Conservation (phyloP, 768 basidiomycete species). For the Gymnopilus dilepis region DNA sequence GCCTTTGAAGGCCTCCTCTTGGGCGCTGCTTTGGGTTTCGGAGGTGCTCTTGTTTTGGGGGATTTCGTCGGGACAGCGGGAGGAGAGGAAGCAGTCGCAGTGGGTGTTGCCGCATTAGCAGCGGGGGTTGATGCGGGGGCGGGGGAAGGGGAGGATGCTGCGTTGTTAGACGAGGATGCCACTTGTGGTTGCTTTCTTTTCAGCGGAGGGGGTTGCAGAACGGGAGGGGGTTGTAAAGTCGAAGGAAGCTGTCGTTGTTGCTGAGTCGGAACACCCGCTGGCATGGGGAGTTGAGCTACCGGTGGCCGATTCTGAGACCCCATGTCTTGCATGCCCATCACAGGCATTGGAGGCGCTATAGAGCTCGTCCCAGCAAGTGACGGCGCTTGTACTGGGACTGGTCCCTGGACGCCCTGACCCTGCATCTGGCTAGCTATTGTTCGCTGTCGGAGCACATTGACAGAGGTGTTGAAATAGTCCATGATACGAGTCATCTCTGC, state of each 20-base stretch:
- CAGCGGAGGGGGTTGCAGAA: slow-evolving; percentile 27
- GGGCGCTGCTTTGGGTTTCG: slow-evolving; percentile 49
- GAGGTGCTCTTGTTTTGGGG: slow-evolving; percentile 58
- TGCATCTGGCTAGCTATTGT: slow-evolving; percentile 8
- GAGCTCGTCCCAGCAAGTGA: slow-evolving; percentile 23
- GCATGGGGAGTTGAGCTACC: slow-evolving; percentile 26
- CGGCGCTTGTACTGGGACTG: slow-evolving; percentile 18
- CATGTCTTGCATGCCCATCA: slow-evolving; percentile 21
- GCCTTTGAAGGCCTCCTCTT: slow-evolving; percentile 41
- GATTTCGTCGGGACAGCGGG: slow-evolving; percentile 64
- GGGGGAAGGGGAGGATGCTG: slow-evolving; percentile 27
- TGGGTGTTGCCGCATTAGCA: slow-evolving; percentile 57
- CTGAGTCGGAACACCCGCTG: slow-evolving; percentile 26
- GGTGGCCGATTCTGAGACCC: slow-evolving; percentile 21
- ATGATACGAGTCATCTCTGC: slow-evolving; percentile 46
- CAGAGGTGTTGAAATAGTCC: slow-evolving; percentile 42
- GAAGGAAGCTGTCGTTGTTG: slow-evolving; percentile 25
- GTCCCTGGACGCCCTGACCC: neutral
- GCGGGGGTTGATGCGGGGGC: slow-evolving; percentile 47
- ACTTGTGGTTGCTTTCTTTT: slow-evolving; percentile 18
- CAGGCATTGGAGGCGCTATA: slow-evolving; percentile 18
- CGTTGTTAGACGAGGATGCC: slow-evolving; percentile 17
- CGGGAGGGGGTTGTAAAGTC: slow-evolving; percentile 23
- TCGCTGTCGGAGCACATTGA: slow-evolving; percentile 17
- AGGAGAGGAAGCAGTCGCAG: slow-evolving; percentile 60